phyloP scores from a whole-genome alignment of 2,329 filamentous ascomycete genomes.

The Calycina herbarum region DNA sequence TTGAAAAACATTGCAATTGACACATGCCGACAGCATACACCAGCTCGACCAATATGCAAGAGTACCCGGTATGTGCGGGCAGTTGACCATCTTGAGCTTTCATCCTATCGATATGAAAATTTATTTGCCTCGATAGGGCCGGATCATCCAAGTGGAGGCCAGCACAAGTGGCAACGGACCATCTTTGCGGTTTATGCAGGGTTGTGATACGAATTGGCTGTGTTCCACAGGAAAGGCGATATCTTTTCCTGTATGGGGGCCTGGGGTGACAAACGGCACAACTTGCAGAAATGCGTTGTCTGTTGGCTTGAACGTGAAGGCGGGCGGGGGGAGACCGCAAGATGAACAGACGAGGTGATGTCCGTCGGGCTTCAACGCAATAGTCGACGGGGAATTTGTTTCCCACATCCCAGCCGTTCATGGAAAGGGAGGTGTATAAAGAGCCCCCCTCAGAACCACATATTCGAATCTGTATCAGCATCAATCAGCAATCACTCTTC shows the following conservation, averaged over 20 bases:
- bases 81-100: slow-evolving; percentile 18
- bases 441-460: slow-evolving; percentile 22
- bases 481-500: slow-evolving; percentile 32
- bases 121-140: slow-evolving; percentile 15
- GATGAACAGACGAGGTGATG: slow-evolving; percentile 5
- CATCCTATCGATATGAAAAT: slow-evolving; percentile 25
- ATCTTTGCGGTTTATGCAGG: slow-evolving; percentile 9
- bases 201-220: slow-evolving; percentile 13
- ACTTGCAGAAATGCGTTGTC: slow-evolving; percentile 33
- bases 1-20: slow-evolving; percentile 23
- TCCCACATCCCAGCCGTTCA: slow-evolving; percentile 3
- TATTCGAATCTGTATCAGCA: slow-evolving; percentile 24
- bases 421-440: slow-evolving; percentile 29
- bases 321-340: slow-evolving; percentile 17
- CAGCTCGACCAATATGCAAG: slow-evolving; percentile 21
- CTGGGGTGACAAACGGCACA: slow-evolving; percentile 18
- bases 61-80: slow-evolving; percentile 24
- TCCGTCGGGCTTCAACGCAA: slow-evolving; percentile 13
- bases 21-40: slow-evolving; percentile 29
- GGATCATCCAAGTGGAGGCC: slow-evolving; percentile 16
- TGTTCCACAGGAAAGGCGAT: slow-evolving; percentile 12
- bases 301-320: slow-evolving; percentile 26
- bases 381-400: neutral
- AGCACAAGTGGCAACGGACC: slow-evolving; percentile 3
- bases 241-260: slow-evolving; percentile 10